Evolutionary conservation across 306 rosid species (phyloP), one percentile per base, ranked within the genome.

Genomic region (Vigna mungo): DNA sequence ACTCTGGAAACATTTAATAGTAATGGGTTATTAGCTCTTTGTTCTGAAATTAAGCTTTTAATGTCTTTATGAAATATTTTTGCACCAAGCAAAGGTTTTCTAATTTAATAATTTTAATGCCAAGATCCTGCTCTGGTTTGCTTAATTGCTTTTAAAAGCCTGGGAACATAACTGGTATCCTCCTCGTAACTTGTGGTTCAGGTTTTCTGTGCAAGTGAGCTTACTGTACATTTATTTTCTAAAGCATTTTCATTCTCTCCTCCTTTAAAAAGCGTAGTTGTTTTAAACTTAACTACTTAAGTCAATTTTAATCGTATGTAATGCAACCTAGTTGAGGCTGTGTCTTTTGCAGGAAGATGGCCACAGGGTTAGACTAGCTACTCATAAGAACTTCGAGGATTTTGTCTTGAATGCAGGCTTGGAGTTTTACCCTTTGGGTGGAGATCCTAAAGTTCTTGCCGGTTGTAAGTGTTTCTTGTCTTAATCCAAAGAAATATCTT

Each of bases 401-500:
- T 95, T 92, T 77, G 91, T 95, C 72, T 83, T 89, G 81, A 69
- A 84, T 64, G 89, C 91, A 68, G 98, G 98, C 63, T 83, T 95
- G 92, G 98, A 95, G 81, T 90, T 92, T 89, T 95, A 49, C 86
- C 93, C 97, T 68, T 82, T 95, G 75, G 97, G 98, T 68, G 97
- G 98, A 81, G 98, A 95, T 85, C 97, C 98, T 60, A 92, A 92
- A 90, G 88, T 95, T 88, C 98, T 95, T 72, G 98, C 98, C 76
- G 97, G 87, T 41, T 95, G 98, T 95, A 86, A 92, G 98, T 87
- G 75, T 79, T 79, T 71, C 34, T 54, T 71, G 44, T 63, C 83
- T 76, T 62, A 9, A 75, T 83, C 68, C 61, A 14, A 34, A 49
- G 15, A 68, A 41, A 54, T 56, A 4, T 69, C 60, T 80, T 55